Conservation (phyloP, 1,284 basidiomycete species). For the Flammula alnicola region DNA sequence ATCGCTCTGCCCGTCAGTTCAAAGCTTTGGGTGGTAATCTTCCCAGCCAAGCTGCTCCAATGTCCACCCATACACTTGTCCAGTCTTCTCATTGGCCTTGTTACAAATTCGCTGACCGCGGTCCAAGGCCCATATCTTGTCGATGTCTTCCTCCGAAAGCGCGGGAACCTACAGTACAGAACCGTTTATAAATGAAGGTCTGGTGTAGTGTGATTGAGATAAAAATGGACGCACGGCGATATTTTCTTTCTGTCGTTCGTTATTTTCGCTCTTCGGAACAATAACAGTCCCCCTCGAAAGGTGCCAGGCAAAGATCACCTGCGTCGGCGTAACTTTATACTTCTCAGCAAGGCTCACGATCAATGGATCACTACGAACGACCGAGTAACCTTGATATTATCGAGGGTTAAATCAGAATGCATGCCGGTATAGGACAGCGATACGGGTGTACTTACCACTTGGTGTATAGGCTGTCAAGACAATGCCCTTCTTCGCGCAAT, state of each 20-base stretch:
- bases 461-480: conserved; percentile 40
- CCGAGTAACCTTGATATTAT: conserved; percentile 36
- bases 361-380: conserved; percentile 44
- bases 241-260: conserved; percentile 48
- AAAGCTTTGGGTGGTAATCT: background rate
- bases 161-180: conserved; percentile 38
- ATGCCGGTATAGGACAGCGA: background rate
- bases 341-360: conserved; percentile 47
- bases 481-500: conserved; percentile 38
- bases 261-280: conserved; percentile 47
- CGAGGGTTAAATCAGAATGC: background rate
- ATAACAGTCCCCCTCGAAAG: conserved; percentile 42
- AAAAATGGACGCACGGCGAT: conserved; percentile 36
- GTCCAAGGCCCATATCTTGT: conserved; percentile 37
- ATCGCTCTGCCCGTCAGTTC: too few relatives aligned
- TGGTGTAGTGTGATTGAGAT: too few relatives aligned
- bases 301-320: conserved; percentile 52
- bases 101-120: conserved; percentile 39
- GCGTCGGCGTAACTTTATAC: conserved; percentile 44
- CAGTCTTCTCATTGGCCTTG: conserved; percentile 32
- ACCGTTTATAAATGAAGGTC: too few relatives aligned
- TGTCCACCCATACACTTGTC: conserved; percentile 38
- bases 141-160: conserved; percentile 36
- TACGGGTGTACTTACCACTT: conserved; percentile 29
- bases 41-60: conserved; percentile 7